Conservation (phyloP, 257 asterid genomes). For the Jacaranda mimosifolia region DNA sequence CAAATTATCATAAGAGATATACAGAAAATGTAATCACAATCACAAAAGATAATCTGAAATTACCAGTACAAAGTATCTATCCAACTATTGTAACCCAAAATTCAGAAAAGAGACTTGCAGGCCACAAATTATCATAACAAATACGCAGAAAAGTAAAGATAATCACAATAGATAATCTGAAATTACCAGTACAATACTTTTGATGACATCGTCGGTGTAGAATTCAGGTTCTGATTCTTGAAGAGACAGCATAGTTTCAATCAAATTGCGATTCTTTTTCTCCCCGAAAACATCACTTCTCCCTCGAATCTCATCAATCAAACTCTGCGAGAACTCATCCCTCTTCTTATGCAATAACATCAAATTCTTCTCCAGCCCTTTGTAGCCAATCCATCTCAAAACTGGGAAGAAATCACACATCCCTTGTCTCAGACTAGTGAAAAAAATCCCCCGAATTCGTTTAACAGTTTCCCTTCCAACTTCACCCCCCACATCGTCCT, state of each 20-base stretch:
- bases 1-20: background rate
- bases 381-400: constrained; percentile 63
- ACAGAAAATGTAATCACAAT: background rate
- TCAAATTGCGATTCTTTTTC: constrained; percentile 27
- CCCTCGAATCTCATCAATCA: constrained; percentile 46
- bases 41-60: background rate
- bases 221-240: constrained; percentile 63
- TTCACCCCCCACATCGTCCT: constrained; percentile 46
- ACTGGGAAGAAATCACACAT: constrained; percentile 66
- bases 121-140: background rate
- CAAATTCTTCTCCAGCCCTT: constrained; percentile 55
- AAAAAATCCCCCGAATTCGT: constrained; percentile 39
- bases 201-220: constrained; percentile 57
- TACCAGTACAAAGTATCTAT: constrained; percentile 34
- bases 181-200: constrained; percentile 53
- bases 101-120: background rate
- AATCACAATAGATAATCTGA: background rate
- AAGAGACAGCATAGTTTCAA: constrained; percentile 46
- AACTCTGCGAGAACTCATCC: constrained; percentile 43
- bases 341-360: constrained; percentile 43
- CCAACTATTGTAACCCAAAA: background rate
- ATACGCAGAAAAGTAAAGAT: background rate
- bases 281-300: background rate
- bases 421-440: constrained; percentile 29
- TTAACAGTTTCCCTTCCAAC: constrained; percentile 43